These are phyloP conservation scores for Auxenochlorella protothecoides DNA, from an alignment of 139 green algal genomes.

Conservation along the genomic window DNA sequence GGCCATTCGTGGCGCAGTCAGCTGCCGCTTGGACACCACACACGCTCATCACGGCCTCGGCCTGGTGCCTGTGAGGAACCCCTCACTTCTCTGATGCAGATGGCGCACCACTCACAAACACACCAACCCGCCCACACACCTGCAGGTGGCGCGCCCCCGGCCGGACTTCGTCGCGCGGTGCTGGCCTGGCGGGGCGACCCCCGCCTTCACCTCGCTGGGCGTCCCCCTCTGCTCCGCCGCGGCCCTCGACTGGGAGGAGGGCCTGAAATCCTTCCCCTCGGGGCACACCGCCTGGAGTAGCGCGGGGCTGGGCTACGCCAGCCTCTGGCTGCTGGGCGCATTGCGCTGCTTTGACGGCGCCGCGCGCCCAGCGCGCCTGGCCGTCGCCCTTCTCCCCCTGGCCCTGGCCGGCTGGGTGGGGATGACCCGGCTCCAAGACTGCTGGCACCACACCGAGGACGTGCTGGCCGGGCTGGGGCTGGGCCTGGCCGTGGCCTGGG, in stretches of 20 bases:
- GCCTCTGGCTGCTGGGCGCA: slow-evolving; percentile 46
- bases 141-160: slow-evolving; percentile 29
- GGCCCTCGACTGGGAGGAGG: slow-evolving; percentile 27
- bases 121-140: no score
- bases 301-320: slow-evolving; percentile 43
- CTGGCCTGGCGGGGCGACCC: slow-evolving; percentile 36
- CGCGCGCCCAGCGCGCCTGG: slow-evolving; percentile 21
- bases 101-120: no score
- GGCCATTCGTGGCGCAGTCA: no score
- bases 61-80: not conserved
- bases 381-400: slow-evolving; percentile 29
- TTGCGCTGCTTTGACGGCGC: slow-evolving; percentile 33
- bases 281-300: slow-evolving; percentile 53
- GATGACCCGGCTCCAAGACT: slow-evolving; percentile 15
- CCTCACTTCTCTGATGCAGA: no score
- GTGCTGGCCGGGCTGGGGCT: slow-evolving; percentile 11
- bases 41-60: not conserved
- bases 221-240: slow-evolving; percentile 18
- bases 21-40: no score
- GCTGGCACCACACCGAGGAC: slow-evolving; percentile 21
- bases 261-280: slow-evolving; percentile 56
- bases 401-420: slow-evolving; percentile 20
- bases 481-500: slow-evolving; percentile 15
- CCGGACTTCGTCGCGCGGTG: slow-evolving; percentile 47
- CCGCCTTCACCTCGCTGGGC: slow-evolving; percentile 7